Conservation (phyloP, 2,329 filamentous ascomycete genomes). For the Fusarium illudens region DNA sequence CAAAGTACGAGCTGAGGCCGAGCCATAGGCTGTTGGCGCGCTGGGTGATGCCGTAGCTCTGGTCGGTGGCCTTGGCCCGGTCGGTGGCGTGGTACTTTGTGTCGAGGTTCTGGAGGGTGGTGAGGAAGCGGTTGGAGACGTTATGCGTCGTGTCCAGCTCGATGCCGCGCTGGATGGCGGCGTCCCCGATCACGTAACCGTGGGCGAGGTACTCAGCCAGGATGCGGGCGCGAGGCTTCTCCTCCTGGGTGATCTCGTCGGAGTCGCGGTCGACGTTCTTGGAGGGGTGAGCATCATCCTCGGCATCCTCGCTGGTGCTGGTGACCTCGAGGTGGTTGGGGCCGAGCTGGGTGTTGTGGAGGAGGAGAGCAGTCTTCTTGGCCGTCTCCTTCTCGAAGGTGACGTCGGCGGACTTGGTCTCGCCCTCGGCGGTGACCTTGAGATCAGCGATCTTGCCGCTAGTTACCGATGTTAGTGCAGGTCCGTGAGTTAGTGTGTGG, state of each 20-base stretch:
- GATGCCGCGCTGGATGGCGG: constrained; percentile 82
- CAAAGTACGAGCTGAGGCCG: constrained; percentile 87
- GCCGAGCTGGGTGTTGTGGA: constrained; percentile 96
- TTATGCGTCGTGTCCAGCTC: constrained; percentile 90
- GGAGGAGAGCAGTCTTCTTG: constrained; percentile 93
- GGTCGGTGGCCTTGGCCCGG: constrained; percentile 83
- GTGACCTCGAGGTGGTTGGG: constrained; percentile 82
- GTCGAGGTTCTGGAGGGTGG: constrained; percentile 80
- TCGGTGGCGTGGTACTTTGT: constrained; percentile 87
- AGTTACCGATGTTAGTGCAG: constrained; percentile 33
- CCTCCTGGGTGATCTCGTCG: constrained; percentile 87
- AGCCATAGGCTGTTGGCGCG: constrained; percentile 71
- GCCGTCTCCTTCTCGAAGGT: constrained; percentile 97
- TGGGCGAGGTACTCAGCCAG: constrained; percentile 96
- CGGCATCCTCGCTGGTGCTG: constrained; percentile 70
- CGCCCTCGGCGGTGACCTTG: constrained; percentile 74
- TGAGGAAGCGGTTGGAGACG: constrained; percentile 81
- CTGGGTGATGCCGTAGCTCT: constrained; percentile 81
- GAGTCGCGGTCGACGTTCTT: constrained; percentile 65
- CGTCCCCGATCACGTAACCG: constrained; percentile 83
- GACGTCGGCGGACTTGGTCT: constrained; percentile 85
- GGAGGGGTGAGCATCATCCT: constrained; percentile 66
- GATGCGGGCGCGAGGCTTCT: constrained; percentile 95
- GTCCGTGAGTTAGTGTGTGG: background rate
- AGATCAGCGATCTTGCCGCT: constrained; percentile 92